A percentile compares a stretch with the other conserved stretches of the same genome.
phyloP scores from a whole-genome alignment of 75 land plant genomes.

The Azolla pinnata region DNA sequence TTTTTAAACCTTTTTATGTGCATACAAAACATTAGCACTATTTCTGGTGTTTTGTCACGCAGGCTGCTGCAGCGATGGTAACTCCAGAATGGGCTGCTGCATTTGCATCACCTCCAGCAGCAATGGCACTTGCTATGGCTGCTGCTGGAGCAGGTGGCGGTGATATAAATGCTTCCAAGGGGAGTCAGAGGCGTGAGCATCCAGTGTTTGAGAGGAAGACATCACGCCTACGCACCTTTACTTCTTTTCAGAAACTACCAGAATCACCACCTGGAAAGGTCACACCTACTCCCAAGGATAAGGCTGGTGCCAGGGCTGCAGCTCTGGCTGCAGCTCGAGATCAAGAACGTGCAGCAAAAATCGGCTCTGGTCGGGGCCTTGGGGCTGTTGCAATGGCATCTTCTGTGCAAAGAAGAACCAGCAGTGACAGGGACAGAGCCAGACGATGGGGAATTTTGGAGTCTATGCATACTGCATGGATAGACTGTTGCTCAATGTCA shows the following conservation, averaged over 20 bases:
- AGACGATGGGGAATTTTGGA: constrained; percentile 77
- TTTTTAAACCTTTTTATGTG: no score
- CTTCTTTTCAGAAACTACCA: constrained; percentile 66
- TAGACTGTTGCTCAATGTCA: constrained; percentile 35
- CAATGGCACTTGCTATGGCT: constrained; percentile 99
- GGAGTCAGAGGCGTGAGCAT: constrained; percentile 49
- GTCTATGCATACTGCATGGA: constrained; percentile 87
- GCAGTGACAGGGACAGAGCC: constrained; percentile 67
- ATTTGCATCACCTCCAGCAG: constrained; percentile 99
- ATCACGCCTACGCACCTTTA: constrained; percentile 54
- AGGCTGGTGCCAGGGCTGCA: constrained; percentile 91
- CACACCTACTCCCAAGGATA: constrained; percentile 59
- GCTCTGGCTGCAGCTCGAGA: constrained; percentile 96
- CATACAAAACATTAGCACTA: no score
- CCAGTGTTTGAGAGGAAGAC: constrained; percentile 58
- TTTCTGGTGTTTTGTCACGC: no score
- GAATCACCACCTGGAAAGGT: constrained; percentile 36
- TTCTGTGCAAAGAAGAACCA: constrained; percentile 74
- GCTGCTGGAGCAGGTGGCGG: constrained; percentile 98
- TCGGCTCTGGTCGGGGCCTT: constrained; percentile 95
- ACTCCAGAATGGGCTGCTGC: constrained; percentile 98
- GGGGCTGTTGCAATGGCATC: constrained; percentile 99
- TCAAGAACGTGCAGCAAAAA: constrained; percentile 90
- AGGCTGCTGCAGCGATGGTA: constrained; percentile 95
- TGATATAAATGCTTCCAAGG: constrained; percentile 43